Base-by-base conservation (phyloP, 176 grass and related monocot species). In the Thalia dealbata region DNA sequence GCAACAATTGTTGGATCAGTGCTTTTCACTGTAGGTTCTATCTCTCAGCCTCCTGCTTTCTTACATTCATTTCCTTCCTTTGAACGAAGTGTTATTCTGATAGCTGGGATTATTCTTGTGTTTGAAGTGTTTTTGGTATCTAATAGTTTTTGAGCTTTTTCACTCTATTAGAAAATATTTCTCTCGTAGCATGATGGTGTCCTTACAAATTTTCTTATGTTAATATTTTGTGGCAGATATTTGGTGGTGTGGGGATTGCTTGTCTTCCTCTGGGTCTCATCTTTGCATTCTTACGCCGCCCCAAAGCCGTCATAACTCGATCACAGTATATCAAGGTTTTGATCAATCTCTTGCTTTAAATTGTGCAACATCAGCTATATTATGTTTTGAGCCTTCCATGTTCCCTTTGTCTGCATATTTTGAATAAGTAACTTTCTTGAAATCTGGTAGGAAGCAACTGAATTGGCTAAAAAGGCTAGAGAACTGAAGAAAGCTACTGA, bases 221-320 rank as follows among this genome's bases (percentile, higher is more conserved):
- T 24, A 70, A 26, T 3, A 78, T 0, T 81, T 85, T 85, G 62
- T 82, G 25, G 61, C 75, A 99, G 95, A 93, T 99, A 85, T 99
- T 99, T 87, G 95, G 95, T 83, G 95, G 95, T 75, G 87, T 99
- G 0, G 95, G 95, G 18, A 99, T 99, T 86, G 95, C 95, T 76
- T 99, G 85, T 74, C 83, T 99, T 76, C 95, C 95, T 52, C 77
- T 99, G 86, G 67, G 90, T 19, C 90, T 99, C 73, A 93, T 99
- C 58, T 90, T 84, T 60, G 88, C 95, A 69, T 99, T 93, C 86
- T 75, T 88, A 62, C 85, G 90, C 72, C 90, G 95, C 18, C 95
- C 95, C 71, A 99, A 87, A 79, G 95, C 95, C 86, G 95, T 99
- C 41, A 99, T 99, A 79, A 99, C 95, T 82, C 95, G 95, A 12